These are phyloP conservation scores for Leptosphaerulina australis DNA, from an alignment of 2,329 filamentous ascomycete species.

Conservation along the genomic window DNA sequence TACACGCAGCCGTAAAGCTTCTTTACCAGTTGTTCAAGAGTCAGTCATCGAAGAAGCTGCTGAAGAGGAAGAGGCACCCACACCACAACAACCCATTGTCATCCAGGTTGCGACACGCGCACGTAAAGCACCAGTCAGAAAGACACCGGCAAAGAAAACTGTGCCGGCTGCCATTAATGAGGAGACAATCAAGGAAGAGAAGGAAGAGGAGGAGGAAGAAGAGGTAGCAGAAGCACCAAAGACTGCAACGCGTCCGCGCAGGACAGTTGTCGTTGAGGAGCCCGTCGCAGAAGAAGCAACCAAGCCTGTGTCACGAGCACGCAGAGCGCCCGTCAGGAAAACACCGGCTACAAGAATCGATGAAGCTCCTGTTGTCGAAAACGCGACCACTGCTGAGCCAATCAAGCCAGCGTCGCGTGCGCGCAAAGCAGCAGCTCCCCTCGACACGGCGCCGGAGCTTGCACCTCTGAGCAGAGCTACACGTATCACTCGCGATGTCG, in stretches of 20 bases:
- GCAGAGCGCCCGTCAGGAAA: constrained; percentile 30
- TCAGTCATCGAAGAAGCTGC: constrained; percentile 13
- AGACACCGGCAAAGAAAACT: constrained; percentile 29
- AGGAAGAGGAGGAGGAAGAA: not conserved
- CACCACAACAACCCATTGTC: constrained; percentile 25
- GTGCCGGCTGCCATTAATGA: constrained; percentile 13
- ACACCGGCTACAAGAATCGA: constrained; percentile 19
- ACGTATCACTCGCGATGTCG: constrained; percentile 29
- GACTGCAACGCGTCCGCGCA: constrained; percentile 20
- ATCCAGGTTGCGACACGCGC: constrained; percentile 36
- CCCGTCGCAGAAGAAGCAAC: constrained; percentile 16
- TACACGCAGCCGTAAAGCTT: constrained; percentile 33
- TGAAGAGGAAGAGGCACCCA: constrained; percentile 17
- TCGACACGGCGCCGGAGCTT: constrained; percentile 16
- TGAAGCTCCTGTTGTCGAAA: constrained; percentile 14
- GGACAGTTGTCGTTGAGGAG: constrained; percentile 20
- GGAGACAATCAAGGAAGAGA: constrained; percentile 19
- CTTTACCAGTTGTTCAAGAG: constrained; percentile 21
- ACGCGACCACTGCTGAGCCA: constrained; percentile 19
- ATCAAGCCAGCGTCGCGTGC: constrained; percentile 29
- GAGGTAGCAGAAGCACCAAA: constrained; percentile 17
- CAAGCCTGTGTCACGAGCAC: constrained; percentile 26
- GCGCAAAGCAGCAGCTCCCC: constrained; percentile 25
- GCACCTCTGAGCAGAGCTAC: constrained; percentile 23
- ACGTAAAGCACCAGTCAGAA: constrained; percentile 30